Conservation (phyloP, 164 flowering plant genomes). For the Aristolochia fimbriata region DNA sequence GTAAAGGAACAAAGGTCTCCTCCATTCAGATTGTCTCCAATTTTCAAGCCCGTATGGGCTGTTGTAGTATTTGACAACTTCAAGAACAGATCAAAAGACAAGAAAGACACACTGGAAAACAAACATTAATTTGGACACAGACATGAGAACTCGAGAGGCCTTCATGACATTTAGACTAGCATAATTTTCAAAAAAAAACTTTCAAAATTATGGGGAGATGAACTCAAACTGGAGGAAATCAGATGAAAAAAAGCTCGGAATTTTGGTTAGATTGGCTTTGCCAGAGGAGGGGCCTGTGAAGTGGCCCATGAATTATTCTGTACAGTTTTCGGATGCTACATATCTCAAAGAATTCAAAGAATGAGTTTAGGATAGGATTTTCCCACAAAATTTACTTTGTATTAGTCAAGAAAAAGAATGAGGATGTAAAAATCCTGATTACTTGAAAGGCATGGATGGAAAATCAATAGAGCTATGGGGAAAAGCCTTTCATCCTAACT, state of each 20-base stretch:
- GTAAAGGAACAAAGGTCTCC: constrained; percentile 92
- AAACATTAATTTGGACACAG: constrained; percentile 13
- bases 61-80: neutral
- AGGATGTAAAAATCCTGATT: constrained; percentile 5
- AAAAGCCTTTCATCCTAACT: constrained; percentile 14
- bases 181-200: constrained; percentile 12
- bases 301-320: constrained; percentile 14
- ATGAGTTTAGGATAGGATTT: constrained; percentile 12
- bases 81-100: constrained; percentile 5
- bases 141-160: constrained; percentile 54
- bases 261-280: constrained; percentile 10
- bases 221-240: constrained; percentile 7
- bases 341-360: constrained; percentile 28
- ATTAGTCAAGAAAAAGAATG: constrained; percentile 3
- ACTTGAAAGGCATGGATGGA: constrained; percentile 26
- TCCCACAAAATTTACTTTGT: constrained; percentile 28
- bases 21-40: constrained; percentile 40
- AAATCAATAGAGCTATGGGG: constrained; percentile 20
- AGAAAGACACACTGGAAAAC: constrained; percentile 3
- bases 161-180: constrained; percentile 25
- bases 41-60: constrained; percentile 5
- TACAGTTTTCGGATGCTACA: constrained; percentile 28
- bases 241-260: constrained; percentile 4
- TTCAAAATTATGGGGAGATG: constrained; percentile 30
- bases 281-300: constrained; percentile 13